Base-by-base conservation (phyloP, 352 stramenopile species). In the Phytophthora pistaciae region DNA sequence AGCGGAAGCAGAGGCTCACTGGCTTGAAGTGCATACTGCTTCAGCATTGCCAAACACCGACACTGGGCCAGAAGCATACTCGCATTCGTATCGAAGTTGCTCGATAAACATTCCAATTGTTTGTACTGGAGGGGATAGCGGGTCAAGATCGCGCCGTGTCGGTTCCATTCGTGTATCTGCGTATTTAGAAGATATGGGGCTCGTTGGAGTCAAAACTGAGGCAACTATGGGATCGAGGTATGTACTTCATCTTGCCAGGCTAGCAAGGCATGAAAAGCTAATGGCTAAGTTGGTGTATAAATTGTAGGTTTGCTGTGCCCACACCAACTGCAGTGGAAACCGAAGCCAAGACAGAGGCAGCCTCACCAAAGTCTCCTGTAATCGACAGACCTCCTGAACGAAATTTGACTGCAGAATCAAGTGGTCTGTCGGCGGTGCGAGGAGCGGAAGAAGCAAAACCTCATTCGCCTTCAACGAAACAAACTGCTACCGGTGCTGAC, bases 31-130 rank as follows among this genome's bases (percentile, higher is more conserved):
- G 2, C 83, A 91, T 42, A 63, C 50, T 1, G 64, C 64, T 14
- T 68, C 68, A 31, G 11, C 21, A 44, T 33, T 73, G 38, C 67
- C 72, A 16, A 56, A 60, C 16, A 56, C 53, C 42, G 16, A 69
- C 21, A 38, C 54, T 44, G 64, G 62, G 9, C 10, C 58, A 13
- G 72, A 73, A 23, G 67, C 54, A 2, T 76, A 76, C n/a, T 64
- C 62, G 5, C 67, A 76, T 64, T 73, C 62, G 3, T 76, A 70
- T 56, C 72, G 87, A 61, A 84, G 75, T 54, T 94, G 86, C 57
- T 83, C 77, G 16, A 85, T 94, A 16, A 85, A 79, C n/a, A 69
- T 93, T 7, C 84, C 83, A 1, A 68, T 94, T 11, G 68, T 88
- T 18, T 61, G 60, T 68, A 6, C 13, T 49, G 59, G 64, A 42